Percentiles rank a stretch among this genome's conserved stretches.
Conservation (phyloP, 768 basidiomycete genomes). For the Lentinus brumalis region DNA sequence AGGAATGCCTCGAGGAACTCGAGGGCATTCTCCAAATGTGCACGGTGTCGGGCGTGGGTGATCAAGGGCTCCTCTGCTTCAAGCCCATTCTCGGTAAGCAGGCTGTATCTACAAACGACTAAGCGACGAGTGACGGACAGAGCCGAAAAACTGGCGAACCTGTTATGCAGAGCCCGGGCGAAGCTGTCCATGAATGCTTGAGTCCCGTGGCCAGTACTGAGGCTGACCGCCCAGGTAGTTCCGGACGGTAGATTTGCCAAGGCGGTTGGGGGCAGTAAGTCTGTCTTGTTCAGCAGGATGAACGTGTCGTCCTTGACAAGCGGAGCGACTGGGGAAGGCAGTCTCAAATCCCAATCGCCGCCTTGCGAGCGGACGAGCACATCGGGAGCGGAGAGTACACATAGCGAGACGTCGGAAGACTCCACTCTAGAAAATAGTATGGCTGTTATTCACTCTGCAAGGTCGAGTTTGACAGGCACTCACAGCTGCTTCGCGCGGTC, state of each 20-base stretch:
- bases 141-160: slow-evolving; percentile 37
- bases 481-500: slow-evolving; percentile 71
- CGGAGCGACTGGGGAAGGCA: slow-evolving; percentile 50
- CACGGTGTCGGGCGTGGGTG: slow-evolving; percentile 78
- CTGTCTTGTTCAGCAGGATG: slow-evolving; percentile 80
- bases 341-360: slow-evolving; percentile 21
- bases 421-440: slow-evolving; percentile 51
- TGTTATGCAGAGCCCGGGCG: slow-evolving; percentile 47
- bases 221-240: slow-evolving; percentile 60
- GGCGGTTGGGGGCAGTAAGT: slow-evolving; percentile 42
- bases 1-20: slow-evolving; percentile 66
- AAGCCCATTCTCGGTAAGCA: slow-evolving; percentile 10
- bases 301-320: slow-evolving; percentile 55
- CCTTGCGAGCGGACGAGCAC: slow-evolving; percentile 20
- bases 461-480: slow-evolving; percentile 29
- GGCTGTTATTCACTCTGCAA: background rate
- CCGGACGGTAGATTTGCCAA: background rate
- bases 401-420: slow-evolving; percentile 72
- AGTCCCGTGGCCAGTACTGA: slow-evolving; percentile 60
- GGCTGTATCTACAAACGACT: slow-evolving; percentile 12
- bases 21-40: slow-evolving; percentile 68
- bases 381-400: slow-evolving; percentile 74
- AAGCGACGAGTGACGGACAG: too few species aligned
- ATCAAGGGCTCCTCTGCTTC: slow-evolving; percentile 56
- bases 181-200: slow-evolving; percentile 62